Conservation (phyloP, 306 rosid species). For the Quercus agrifolia region DNA sequence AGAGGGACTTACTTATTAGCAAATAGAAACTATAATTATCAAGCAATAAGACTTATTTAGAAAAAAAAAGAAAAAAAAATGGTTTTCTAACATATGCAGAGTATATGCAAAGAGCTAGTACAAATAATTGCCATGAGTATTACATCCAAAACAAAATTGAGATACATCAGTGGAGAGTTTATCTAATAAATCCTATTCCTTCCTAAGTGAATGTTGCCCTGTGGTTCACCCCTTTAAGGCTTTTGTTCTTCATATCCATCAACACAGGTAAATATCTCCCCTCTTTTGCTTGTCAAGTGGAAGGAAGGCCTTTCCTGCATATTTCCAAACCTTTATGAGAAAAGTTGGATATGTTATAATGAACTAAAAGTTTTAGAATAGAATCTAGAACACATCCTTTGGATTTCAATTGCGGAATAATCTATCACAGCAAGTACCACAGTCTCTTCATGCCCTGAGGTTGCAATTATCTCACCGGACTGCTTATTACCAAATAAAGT, state of each 20-base stretch:
- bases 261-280: conserved; percentile 22
- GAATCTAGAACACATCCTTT: conserved; percentile 7
- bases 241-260: neutral
- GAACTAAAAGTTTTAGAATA: neutral
- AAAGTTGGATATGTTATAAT: neutral
- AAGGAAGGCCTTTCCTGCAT: conserved; percentile 28
- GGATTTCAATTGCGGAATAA: conserved; percentile 15
- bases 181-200: neutral
- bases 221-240: neutral
- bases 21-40: too few relatives aligned
- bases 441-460: conserved; percentile 32
- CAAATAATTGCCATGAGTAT: neutral
- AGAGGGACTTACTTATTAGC: too few relatives aligned
- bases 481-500: conserved; percentile 1
- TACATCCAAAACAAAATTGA: neutral
- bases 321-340: neutral
- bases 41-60: too few relatives aligned
- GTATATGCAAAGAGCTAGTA: neutral
- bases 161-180: neutral
- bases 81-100: too few relatives aligned
- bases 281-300: conserved; percentile 22
- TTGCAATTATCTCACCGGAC: conserved; percentile 34
- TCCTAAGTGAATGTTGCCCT: neutral
- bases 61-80: too few relatives aligned
- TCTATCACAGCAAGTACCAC: conserved; percentile 27